These are phyloP conservation scores for Pterulicium gracile DNA, from an alignment of 1,284 basidiomycete species.

Conservation along the genomic window DNA sequence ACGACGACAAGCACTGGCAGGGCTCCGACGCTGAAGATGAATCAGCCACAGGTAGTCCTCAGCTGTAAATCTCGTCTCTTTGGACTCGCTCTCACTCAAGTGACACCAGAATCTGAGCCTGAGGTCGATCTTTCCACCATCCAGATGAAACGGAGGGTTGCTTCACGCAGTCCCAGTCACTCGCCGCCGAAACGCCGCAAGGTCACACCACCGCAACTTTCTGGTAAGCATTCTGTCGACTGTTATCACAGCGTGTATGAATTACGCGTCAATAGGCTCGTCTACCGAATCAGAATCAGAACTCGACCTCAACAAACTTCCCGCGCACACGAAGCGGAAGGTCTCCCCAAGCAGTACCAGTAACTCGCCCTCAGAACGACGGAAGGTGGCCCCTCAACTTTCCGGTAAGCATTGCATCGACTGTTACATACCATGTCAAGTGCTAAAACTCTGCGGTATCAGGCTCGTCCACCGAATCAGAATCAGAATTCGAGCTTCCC, in stretches of 20 bases:
- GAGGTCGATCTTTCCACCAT: slow-evolving; percentile 12
- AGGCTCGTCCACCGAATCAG: slow-evolving; percentile 29
- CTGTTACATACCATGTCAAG: no score
- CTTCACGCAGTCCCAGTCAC: slow-evolving; percentile 4
- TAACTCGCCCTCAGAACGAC: no score
- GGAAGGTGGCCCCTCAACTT: no score
- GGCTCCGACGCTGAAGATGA: no score
- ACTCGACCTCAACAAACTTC: slow-evolving; percentile 15
- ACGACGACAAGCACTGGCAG: no score
- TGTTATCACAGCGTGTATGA: slow-evolving; percentile 16
- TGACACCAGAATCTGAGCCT: slow-evolving; percentile 28
- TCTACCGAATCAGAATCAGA: slow-evolving; percentile 36
- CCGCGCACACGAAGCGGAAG: background rate
- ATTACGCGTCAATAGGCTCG: slow-evolving; percentile 19
- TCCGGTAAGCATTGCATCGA: no score
- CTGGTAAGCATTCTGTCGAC: background rate
- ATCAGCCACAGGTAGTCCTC: no score
- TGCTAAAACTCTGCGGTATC: background rate
- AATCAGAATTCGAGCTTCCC: slow-evolving; percentile 19
- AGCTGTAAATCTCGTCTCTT: no score
- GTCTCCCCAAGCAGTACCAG: slow-evolving; percentile 1
- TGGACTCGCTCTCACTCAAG: no score
- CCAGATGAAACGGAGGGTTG: slow-evolving; percentile 9
- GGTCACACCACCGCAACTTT: background rate
- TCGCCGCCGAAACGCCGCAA: slow-evolving; percentile 12